phyloP scores from a whole-genome alignment of 495 filamentous ascomycete species.

The Niebla homalea region DNA sequence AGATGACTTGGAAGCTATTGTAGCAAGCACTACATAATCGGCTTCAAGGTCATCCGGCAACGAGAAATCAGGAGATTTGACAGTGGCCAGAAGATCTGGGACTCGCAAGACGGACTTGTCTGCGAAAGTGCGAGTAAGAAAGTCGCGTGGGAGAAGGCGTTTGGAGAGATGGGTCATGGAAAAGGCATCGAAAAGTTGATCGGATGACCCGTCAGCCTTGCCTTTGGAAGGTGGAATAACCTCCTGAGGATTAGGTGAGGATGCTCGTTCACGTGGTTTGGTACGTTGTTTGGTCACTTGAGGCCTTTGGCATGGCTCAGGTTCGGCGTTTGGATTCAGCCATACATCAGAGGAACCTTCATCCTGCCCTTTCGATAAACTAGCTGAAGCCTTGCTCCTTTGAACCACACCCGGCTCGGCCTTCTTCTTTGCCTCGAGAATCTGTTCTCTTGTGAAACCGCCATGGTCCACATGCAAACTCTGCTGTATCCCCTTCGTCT shows the following conservation, averaged over 20 bases:
- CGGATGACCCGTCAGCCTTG: constrained; percentile 4
- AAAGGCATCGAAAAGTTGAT: constrained; percentile 64
- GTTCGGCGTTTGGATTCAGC: constrained; percentile 11
- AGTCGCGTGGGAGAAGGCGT: constrained; percentile 71
- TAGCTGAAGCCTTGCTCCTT: constrained; percentile 41
- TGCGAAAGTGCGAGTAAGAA: constrained; percentile 57
- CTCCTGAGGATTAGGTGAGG: not conserved
- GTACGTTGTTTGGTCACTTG: not conserved
- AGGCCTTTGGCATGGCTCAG: constrained; percentile 2
- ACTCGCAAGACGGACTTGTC: constrained; percentile 61
- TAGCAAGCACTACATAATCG: constrained; percentile 77
- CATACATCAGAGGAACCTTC: constrained; percentile 4
- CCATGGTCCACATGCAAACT: not conserved
- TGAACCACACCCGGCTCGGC: constrained; percentile 21
- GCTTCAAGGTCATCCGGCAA: constrained; percentile 75
- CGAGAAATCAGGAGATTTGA: constrained; percentile 75
- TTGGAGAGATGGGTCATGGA: constrained; percentile 74
- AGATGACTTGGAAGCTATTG: constrained; percentile 75
- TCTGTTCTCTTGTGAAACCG: constrained; percentile 35
- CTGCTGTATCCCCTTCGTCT: constrained; percentile 7
- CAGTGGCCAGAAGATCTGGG: constrained; percentile 65
- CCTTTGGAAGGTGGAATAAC: not conserved
- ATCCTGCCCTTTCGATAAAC: not conserved
- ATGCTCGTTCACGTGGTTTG: constrained; percentile 1
- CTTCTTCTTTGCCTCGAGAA: constrained; percentile 30